Evolutionary conservation across 2,329 filamentous ascomycete species (phyloP).

Genomic region (Rutstroemia sp.): DNA sequence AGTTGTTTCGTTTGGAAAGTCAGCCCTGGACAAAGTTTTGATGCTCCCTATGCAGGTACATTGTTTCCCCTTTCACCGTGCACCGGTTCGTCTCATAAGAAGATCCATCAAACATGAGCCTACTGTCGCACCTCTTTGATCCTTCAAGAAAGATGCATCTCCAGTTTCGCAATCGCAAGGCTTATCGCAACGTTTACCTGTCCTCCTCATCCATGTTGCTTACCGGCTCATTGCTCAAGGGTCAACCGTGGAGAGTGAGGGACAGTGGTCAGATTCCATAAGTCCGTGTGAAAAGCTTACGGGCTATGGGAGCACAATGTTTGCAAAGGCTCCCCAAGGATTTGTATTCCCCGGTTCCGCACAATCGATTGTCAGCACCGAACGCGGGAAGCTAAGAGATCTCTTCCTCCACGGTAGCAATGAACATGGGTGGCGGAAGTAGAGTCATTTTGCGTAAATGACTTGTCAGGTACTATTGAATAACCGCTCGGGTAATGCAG

Average conservation of each 20-base stretch:
- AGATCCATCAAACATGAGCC: not conserved
- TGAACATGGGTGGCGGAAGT: not conserved
- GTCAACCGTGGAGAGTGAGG: too few relatives aligned
- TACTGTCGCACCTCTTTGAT: not conserved
- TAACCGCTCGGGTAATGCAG: constrained; percentile 3
- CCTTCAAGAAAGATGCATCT: not conserved
- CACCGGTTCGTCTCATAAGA: not conserved
- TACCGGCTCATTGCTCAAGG: not conserved
- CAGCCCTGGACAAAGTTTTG: not conserved
- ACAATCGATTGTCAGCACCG: too few relatives aligned
- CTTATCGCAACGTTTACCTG: not conserved
- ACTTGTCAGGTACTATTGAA: not conserved
- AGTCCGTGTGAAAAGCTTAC: too few relatives aligned
- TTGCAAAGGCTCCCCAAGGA: too few relatives aligned
- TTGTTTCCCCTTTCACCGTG: not conserved
- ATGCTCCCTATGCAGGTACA: not conserved
- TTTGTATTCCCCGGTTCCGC: too few relatives aligned
- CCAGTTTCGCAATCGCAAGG: not conserved
- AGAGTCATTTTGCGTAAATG: not conserved
- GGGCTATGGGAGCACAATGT: too few relatives aligned
- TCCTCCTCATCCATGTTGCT: not conserved
- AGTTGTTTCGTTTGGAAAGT: not conserved
- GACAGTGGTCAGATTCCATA: too few relatives aligned
- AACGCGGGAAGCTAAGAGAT: too few relatives aligned
- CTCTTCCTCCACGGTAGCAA: not conserved